Evolutionary conservation across 345 rosid genomes (phyloP).

Genomic region (Anacardium occidentale): DNA sequence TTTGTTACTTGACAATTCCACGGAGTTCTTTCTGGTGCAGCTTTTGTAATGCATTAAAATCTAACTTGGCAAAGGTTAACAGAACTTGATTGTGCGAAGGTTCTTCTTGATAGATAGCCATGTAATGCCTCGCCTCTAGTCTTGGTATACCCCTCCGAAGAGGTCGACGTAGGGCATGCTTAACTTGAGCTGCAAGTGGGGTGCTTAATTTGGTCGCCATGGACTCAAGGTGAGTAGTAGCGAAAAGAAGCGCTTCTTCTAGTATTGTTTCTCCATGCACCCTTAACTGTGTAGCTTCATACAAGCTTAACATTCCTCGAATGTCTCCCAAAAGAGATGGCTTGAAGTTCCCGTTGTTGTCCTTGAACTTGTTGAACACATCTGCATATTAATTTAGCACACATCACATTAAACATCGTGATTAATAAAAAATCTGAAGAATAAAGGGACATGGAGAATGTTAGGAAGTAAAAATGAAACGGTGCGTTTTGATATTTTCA

Average conservation of each 20-base stretch:
- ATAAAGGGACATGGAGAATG: not conserved
- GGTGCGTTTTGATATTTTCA: too few relatives aligned
- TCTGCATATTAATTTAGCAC: constrained; percentile 19
- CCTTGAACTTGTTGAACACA: constrained; percentile 26
- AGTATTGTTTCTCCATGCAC: constrained; percentile 34
- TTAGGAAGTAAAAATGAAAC: too few relatives aligned
- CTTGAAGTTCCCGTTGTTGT: constrained; percentile 19
- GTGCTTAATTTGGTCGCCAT: not conserved
- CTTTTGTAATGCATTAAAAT: too few relatives aligned
- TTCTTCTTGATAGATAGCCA: constrained; percentile 21
- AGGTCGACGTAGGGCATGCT: not conserved
- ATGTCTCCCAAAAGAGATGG: constrained; percentile 1
- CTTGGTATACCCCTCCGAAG: constrained; percentile 24
- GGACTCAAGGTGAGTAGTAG: constrained; percentile 18
- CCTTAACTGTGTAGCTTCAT: constrained; percentile 38
- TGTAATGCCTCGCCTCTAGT: not conserved
- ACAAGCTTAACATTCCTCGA: constrained; percentile 35
- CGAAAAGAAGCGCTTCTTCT: constrained; percentile 35
- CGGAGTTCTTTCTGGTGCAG: not conserved
- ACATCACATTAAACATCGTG: too few relatives aligned
- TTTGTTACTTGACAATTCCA: too few relatives aligned
- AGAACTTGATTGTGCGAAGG: constrained; percentile 9
- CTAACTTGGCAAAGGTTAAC: not conserved
- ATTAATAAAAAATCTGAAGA: not conserved
- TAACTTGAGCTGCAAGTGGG: constrained; percentile 14